These are phyloP conservation scores for Megacollybia marginata DNA, from an alignment of 768 basidiomycete species.

Conservation along the genomic window DNA sequence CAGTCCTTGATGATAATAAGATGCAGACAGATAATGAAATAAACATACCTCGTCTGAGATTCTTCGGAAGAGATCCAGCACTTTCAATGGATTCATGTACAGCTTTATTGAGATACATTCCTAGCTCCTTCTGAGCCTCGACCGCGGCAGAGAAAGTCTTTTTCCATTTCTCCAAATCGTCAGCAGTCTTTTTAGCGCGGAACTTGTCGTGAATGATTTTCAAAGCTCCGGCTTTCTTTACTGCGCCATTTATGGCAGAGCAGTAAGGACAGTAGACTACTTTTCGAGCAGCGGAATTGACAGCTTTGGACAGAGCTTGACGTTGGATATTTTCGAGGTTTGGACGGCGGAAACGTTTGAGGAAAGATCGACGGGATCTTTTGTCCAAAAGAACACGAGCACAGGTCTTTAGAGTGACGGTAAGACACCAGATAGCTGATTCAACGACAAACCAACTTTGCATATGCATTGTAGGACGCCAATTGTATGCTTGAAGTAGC, in stretches of 20 bases:
- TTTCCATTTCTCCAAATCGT: conserved; percentile 85
- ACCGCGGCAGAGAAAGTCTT: conserved; percentile 74
- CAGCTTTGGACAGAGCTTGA: conserved; percentile 71
- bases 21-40: not conserved
- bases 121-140: conserved; percentile 82
- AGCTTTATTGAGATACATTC: conserved; percentile 77
- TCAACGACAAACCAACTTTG: conserved; percentile 52
- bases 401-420: conserved; percentile 52
- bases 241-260: conserved; percentile 86
- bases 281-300: conserved; percentile 84
- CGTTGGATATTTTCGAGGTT: conserved; percentile 92
- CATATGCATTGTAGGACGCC: conserved; percentile 92
- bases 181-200: conserved; percentile 85
- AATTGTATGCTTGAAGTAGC: conserved; percentile 95
- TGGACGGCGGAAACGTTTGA: conserved; percentile 86
- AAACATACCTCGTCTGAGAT: conserved; percentile 80
- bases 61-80: conserved; percentile 83
- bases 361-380: conserved; percentile 72
- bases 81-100: conserved; percentile 90
- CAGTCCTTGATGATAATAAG: conserved; percentile 57
- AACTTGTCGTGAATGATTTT: conserved; percentile 99
- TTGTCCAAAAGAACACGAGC: conserved; percentile 88
- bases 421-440: conserved; percentile 4
- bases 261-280: conserved; percentile 91
- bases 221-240: conserved; percentile 91